Conservation (phyloP, 148 eudicot species). For the Fallopia convolvulus region DNA sequence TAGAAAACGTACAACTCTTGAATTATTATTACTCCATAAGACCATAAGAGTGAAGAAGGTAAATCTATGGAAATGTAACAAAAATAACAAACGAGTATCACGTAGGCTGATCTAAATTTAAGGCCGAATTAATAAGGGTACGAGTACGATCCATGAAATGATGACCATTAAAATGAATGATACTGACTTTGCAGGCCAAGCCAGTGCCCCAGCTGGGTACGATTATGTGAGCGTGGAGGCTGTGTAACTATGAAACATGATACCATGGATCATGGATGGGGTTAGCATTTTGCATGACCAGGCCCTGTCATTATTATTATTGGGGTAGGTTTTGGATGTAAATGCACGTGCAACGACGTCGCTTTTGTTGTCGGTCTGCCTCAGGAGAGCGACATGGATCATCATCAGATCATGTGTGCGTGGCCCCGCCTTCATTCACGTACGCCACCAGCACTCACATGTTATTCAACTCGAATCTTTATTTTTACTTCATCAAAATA, state of each 20-base stretch:
- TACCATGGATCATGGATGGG: no score
- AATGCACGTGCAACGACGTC: constrained; percentile 7
- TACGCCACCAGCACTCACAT: not conserved
- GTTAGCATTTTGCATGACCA: not conserved
- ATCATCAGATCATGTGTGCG: not conserved
- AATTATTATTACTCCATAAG: no score
- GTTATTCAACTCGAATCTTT: not conserved
- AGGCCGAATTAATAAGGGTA: not conserved
- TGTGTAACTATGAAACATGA: not conserved
- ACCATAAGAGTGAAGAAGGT: no score
- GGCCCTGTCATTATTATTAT: not conserved
- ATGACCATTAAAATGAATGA: not conserved
- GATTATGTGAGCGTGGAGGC: not conserved
- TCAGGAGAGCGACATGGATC: not conserved
- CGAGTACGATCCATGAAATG: not conserved
- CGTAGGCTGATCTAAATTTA: not conserved
- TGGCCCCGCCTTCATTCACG: not conserved
- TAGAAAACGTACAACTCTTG: no score
- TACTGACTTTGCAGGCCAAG: no score
- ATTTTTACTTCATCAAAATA: no score
- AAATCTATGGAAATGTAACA: no score
- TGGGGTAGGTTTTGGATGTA: not conserved
- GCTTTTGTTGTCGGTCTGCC: not conserved
- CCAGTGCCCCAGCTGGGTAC: no score
- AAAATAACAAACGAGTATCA: not conserved